Percentiles rank a stretch among this genome's conserved stretches.
phyloP scores from a whole-genome alignment of 208 protist species.

The Spironucleus salmonicida region DNA sequence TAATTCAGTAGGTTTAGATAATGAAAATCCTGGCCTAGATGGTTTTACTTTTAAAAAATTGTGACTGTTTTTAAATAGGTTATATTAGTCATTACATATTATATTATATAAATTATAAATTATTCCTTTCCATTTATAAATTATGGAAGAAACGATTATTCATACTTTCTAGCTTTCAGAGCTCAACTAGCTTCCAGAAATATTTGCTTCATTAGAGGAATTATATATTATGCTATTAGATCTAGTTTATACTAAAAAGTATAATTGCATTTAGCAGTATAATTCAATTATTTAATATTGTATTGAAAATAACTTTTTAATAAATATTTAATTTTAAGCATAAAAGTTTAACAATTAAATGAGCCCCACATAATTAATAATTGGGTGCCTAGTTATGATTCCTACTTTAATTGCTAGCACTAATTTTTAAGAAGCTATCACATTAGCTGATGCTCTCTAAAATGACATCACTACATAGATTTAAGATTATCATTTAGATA shows the following conservation, averaged over 20 bases:
- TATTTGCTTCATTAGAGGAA: background rate
- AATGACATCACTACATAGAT: background rate
- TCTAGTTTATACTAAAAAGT: background rate
- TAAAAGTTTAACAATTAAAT: background rate
- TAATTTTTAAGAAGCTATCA: background rate
- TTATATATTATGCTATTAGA: conserved; percentile 1
- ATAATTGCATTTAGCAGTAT: background rate
- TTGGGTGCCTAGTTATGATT: background rate
- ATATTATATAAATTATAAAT: too few species aligned
- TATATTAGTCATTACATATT: too few species aligned
- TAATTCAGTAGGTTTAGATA: too few species aligned
- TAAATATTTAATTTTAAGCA: background rate
- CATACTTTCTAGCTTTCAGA: background rate
- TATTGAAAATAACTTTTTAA: background rate
- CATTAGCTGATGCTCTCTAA: background rate
- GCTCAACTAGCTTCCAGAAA: background rate
- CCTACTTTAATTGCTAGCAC: background rate
- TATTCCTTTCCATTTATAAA: too few species aligned
- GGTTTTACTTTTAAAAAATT: too few species aligned
- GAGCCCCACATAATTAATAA: background rate
- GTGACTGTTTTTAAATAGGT: too few species aligned
- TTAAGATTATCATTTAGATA: background rate
- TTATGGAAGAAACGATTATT: too few species aligned
- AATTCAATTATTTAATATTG: background rate
- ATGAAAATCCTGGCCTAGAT: too few species aligned